A percentile compares a stretch with the other conserved stretches of the same genome.
Evolutionary conservation across 257 asterid species (phyloP).

Genomic region (Nicotiana paniculata): DNA sequence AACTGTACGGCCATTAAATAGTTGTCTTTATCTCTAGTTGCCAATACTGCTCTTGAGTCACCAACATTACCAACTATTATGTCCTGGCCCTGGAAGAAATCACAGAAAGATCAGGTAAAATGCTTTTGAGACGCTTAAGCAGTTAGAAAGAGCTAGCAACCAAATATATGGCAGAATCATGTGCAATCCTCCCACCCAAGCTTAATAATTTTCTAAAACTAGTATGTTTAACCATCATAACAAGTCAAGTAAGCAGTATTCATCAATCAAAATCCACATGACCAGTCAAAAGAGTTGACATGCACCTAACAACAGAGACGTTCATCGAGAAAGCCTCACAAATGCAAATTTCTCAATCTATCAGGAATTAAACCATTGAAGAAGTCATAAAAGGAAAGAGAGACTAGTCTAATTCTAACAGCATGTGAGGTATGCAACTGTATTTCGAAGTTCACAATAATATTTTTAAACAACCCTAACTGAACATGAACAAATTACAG

Average conservation of each 20-base stretch:
- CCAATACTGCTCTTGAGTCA: conserved; percentile 93
- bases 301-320: background rate
- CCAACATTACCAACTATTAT: conserved; percentile 90
- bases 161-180: background rate
- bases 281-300: background rate
- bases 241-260: background rate
- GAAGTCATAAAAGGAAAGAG: background rate
- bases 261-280: background rate
- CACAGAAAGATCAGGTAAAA: background rate
- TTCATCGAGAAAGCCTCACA: background rate
- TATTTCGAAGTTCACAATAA: background rate
- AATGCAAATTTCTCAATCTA: background rate
- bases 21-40: conserved; percentile 68
- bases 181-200: background rate
- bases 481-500: background rate
- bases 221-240: background rate
- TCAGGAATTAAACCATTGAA: background rate
- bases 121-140: background rate
- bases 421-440: background rate
- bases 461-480: background rate
- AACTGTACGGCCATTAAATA: conserved; percentile 72
- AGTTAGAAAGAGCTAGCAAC: background rate
- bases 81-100: conserved; percentile 63
- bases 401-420: background rate
- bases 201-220: background rate